phyloP scores from a whole-genome alignment of 2,329 filamentous ascomycete species.

The Keithomyces neogunnii region DNA sequence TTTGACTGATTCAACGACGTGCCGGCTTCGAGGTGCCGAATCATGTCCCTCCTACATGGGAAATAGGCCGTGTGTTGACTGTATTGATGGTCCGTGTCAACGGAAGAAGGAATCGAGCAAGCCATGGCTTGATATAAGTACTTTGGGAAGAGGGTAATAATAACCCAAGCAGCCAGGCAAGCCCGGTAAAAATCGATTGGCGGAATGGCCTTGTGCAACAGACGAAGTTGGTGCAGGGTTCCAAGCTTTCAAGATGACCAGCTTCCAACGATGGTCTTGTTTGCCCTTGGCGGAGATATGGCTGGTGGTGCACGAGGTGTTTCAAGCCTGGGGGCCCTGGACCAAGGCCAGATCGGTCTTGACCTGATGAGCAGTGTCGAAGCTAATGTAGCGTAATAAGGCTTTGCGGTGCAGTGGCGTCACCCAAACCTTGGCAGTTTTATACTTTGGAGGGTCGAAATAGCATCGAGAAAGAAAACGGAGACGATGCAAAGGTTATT shows the following conservation, averaged over 20 bases:
- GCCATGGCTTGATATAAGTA: slow-evolving; percentile 13
- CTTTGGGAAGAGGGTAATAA: neutral
- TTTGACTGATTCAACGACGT: neutral
- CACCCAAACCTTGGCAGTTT: neutral
- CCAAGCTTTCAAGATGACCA: neutral
- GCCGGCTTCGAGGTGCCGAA: slow-evolving; percentile 2
- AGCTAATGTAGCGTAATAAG: neutral
- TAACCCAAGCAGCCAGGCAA: neutral
- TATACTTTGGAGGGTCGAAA: too few relatives aligned
- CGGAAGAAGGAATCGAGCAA: slow-evolving; percentile 23
- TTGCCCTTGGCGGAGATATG: neutral
- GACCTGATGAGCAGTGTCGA: neutral
- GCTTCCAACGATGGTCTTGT: neutral
- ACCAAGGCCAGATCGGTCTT: neutral
- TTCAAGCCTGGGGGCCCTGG: slow-evolving; percentile 4
- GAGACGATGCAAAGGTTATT: too few relatives aligned
- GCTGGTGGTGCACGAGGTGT: slow-evolving; percentile 2
- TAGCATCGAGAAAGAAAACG: too few relatives aligned
- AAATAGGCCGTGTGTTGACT: slow-evolving; percentile 3
- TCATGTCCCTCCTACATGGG: neutral
- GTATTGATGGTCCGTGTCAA: slow-evolving; percentile 10
- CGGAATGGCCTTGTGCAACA: neutral
- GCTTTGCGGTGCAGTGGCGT: slow-evolving; percentile 1
- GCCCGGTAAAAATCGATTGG: neutral
- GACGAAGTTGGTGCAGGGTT: neutral